phyloP scores from a whole-genome alignment of 1,284 basidiomycete species.

The Cerioporus squamosus region DNA sequence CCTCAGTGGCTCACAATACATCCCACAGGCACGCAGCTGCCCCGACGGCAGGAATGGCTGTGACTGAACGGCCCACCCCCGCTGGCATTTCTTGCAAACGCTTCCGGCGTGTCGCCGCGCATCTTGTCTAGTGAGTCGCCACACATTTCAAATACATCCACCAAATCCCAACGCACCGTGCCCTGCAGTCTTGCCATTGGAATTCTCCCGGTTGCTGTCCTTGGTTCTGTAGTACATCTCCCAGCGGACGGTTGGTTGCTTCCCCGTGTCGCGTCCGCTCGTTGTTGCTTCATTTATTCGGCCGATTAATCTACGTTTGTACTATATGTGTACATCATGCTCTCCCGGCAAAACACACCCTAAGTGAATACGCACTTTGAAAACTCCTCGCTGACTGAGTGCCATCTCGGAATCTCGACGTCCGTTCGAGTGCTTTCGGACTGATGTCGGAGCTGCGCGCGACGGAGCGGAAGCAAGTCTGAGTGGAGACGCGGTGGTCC shows the following conservation, averaged over 20 bases:
- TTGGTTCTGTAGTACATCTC: slow-evolving; percentile 2
- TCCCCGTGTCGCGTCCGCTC: slow-evolving; percentile 21
- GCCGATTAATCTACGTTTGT: slow-evolving; percentile 22
- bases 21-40: slow-evolving; percentile 9
- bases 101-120: neutral
- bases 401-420: neutral
- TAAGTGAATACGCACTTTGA: too few species aligned
- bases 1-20: neutral
- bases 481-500: neutral
- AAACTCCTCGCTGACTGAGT: too few species aligned
- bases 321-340: slow-evolving; percentile 22
- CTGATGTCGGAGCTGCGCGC: neutral
- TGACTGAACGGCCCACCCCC: neutral
- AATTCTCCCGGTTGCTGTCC: neutral
- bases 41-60: slow-evolving; percentile 16
- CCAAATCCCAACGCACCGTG: too few species aligned
- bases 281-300: slow-evolving; percentile 24
- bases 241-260: slow-evolving; percentile 2
- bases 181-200: too few species aligned
- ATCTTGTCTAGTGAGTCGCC: neutral
- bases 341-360: slow-evolving; percentile 2
- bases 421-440: neutral
- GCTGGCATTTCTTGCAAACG: neutral
- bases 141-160: too few species aligned
- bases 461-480: neutral